Evolutionary conservation across 2,329 filamentous ascomycete species (phyloP), one percentile per base, ranked within the genome.

Genomic region (Botrytis fragariae): DNA sequence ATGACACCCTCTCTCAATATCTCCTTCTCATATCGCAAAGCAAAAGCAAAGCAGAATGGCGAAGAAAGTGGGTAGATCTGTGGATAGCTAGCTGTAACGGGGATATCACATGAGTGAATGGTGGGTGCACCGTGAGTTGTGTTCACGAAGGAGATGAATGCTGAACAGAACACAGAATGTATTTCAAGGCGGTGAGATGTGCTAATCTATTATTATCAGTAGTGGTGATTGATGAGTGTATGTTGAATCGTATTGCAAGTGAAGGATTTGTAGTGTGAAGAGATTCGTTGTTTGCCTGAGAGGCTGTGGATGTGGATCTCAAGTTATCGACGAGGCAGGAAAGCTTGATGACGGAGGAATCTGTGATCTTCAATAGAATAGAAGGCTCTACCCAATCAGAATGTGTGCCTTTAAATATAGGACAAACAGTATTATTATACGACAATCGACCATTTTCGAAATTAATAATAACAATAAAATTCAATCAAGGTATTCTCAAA

Each of bases 1-100:
- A 70, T 45, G 51, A 63, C 37, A 51, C 45, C 14, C 14, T 39
- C n/a, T 29, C 37, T 73, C 44, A 73, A 29, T 48, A 3, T 51
- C 51, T 69, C 59, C 45, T 70, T 73, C 64, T 63, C 71, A 73
- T 70, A 54, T 62, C 42, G 71, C 60, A 60, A 61, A 25, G 70
- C 37, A 51, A 57, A 44, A 70, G 45, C n/a, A 62, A 37, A 54
- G 32, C 44, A 54, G 68, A 61, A 64, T 39, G 44, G 35, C 44
- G 63, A 72, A 59, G 45, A 72, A 42, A 59, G 62, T 70, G 45
- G 57, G 44, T 71, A 60, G 67, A 29, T 62, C 29, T 57, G 57
- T 62, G 72, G 67, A 54, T 71, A 29, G 54, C 22, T 20, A 71
- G 65, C 22, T 63, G 68, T 12, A 60, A 68, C n/a, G 61, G 54